These are phyloP conservation scores for Nannochloropsis salina DNA, from an alignment of 108 stramenopile genomes.

Conservation along the genomic window DNA sequence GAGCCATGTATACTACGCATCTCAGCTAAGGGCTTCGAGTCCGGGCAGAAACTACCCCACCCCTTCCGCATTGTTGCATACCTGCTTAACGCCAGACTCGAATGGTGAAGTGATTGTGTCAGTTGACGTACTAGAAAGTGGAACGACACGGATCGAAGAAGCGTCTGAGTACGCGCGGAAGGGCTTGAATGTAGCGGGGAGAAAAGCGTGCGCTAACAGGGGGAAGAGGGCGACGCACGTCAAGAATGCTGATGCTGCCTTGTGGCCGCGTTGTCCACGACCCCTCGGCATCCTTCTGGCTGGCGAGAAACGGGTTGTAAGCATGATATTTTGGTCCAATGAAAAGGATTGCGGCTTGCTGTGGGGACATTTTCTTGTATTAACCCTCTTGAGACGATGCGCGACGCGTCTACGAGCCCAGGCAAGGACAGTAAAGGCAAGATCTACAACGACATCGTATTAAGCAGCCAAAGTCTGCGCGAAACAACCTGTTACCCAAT, in stretches of 20 bases:
- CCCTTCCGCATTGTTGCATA: not conserved
- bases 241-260: not conserved
- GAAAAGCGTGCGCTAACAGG: not conserved
- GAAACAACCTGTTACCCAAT: too few relatives aligned
- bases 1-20: too few relatives aligned
- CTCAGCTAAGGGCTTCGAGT: too few relatives aligned
- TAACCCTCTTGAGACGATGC: too few relatives aligned
- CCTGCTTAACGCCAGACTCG: not conserved
- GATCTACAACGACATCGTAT: too few relatives aligned
- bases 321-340: not conserved
- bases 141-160: not conserved
- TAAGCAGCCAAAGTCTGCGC: too few relatives aligned
- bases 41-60: too few relatives aligned
- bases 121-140: not conserved
- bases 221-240: not conserved
- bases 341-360: not conserved
- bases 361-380: not conserved
- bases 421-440: too few relatives aligned
- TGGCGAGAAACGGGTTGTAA: not conserved
- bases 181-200: not conserved
- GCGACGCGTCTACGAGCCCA: too few relatives aligned
- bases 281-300: not conserved
- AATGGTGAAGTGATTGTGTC: constrained; percentile 5
- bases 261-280: not conserved
- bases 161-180: too few relatives aligned